These are phyloP conservation scores for Cordia subcordata DNA, from an alignment of 257 asterid species.

Conservation along the genomic window DNA sequence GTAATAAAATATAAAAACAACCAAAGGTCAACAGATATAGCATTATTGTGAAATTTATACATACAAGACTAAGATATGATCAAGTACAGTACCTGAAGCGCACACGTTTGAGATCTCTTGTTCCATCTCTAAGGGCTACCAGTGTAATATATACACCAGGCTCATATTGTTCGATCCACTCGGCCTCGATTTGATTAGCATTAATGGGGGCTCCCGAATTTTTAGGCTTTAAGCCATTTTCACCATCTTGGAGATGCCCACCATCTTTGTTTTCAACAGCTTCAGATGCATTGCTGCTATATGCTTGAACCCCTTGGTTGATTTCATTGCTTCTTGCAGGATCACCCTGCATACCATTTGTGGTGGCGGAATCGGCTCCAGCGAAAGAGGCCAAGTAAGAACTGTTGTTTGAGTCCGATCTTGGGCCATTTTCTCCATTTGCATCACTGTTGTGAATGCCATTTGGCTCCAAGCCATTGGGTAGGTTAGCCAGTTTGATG, in stretches of 20 bases:
- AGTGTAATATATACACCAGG: conserved; percentile 92
- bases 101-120: conserved; percentile 95
- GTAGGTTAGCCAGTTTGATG: conserved; percentile 33
- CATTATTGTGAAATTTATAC: not conserved
- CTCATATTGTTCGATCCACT: conserved; percentile 91
- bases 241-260: conserved; percentile 21
- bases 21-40: too few relatives aligned
- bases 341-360: conserved; percentile 30
- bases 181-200: conserved; percentile 70
- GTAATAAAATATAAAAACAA: not conserved
- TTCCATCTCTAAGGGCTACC: conserved; percentile 84
- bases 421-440: conserved; percentile 49
- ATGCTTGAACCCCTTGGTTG: not conserved
- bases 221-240: conserved; percentile 46
- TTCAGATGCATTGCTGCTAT: conserved; percentile 26
- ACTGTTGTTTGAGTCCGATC: conserved; percentile 8
- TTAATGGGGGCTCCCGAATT: conserved; percentile 37
- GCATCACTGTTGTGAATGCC: conserved; percentile 34
- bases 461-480: conserved; percentile 61
- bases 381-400: too few relatives aligned
- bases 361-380: conserved; percentile 21
- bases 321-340: conserved; percentile 23
- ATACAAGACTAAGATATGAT: not conserved
- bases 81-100: conserved; percentile 73
- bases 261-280: conserved; percentile 37